phyloP scores from a whole-genome alignment of 164 flowering plant species.

The Macadamia tetraphylla region DNA sequence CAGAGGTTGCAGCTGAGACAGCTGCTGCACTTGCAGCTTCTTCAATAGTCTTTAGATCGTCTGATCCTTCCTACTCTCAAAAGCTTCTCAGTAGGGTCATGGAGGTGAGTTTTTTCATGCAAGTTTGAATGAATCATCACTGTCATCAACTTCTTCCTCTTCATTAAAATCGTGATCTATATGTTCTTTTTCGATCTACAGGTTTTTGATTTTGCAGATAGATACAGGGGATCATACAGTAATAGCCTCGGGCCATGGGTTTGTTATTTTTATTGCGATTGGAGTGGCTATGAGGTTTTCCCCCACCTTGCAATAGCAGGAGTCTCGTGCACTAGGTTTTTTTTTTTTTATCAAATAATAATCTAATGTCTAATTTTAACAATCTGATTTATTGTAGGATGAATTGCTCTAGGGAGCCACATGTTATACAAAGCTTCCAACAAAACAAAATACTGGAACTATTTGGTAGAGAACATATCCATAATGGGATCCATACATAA shows the following conservation, averaged over 20 bases:
- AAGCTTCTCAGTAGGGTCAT: conserved; percentile 30
- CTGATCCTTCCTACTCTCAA: conserved; percentile 26
- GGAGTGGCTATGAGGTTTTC: conserved; percentile 45
- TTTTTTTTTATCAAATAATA: too few species aligned
- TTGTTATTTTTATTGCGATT: conserved; percentile 47
- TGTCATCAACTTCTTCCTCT: too few species aligned
- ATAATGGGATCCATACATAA: too few species aligned
- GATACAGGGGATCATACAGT: conserved; percentile 36
- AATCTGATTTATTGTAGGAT: conserved; percentile 19
- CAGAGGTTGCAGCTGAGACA: conserved; percentile 45
- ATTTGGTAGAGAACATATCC: conserved; percentile 9
- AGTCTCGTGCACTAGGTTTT: too few species aligned
- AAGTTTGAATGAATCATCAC: too few species aligned
- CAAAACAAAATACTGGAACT: conserved; percentile 7
- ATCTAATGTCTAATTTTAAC: too few species aligned
- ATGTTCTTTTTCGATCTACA: neutral
- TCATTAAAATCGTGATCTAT: too few species aligned
- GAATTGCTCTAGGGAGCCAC: conserved; percentile 36
- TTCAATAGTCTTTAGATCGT: conserved; percentile 32
- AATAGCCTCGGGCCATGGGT: conserved; percentile 25
- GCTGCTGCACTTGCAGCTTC: conserved; percentile 52
- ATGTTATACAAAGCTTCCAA: conserved; percentile 28
- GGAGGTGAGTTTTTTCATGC: conserved; percentile 5
- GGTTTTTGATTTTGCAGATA: conserved; percentile 54
- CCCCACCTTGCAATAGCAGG: too few species aligned